Evolutionary conservation across 2,329 filamentous ascomycete species (phyloP).

Genomic region (Aaosphaeria arxii): DNA sequence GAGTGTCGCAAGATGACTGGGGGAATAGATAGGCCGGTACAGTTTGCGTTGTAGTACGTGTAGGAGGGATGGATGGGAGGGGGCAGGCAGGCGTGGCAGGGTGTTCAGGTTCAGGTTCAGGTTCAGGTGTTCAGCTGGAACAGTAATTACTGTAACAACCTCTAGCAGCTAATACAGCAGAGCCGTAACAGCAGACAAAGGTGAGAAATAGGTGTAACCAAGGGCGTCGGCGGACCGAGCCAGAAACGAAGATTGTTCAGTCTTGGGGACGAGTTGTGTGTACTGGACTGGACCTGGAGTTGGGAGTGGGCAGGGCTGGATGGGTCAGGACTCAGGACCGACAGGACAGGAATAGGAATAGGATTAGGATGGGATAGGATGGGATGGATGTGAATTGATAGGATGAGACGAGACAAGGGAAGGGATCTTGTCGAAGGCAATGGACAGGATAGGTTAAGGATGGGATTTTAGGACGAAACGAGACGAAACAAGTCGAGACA

Average conservation of each 20-base stretch:
- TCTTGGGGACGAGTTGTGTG: background rate
- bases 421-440: too few relatives aligned
- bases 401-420: background rate
- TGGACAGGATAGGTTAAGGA: too few relatives aligned
- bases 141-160: too few relatives aligned
- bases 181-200: constrained; percentile 5
- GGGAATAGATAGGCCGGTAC: constrained; percentile 24
- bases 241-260: constrained; percentile 4
- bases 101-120: too few relatives aligned
- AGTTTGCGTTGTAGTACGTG: constrained; percentile 32
- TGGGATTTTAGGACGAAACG: too few relatives aligned
- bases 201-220: constrained; percentile 23
- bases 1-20: constrained; percentile 33
- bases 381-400: background rate
- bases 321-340: background rate
- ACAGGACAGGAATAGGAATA: constrained; percentile 3
- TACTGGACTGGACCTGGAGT: background rate
- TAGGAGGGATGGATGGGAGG: constrained; percentile 11
- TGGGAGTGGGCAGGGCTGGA: background rate
- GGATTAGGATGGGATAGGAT: constrained; percentile 1
- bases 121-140: too few relatives aligned
- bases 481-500: too few relatives aligned
- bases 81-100: too few relatives aligned
- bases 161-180: too few relatives aligned
- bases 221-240: constrained; percentile 8